Evolutionary conservation across 169 alveolate species (phyloP).

Genomic region (Eimeria sp.): DNA sequence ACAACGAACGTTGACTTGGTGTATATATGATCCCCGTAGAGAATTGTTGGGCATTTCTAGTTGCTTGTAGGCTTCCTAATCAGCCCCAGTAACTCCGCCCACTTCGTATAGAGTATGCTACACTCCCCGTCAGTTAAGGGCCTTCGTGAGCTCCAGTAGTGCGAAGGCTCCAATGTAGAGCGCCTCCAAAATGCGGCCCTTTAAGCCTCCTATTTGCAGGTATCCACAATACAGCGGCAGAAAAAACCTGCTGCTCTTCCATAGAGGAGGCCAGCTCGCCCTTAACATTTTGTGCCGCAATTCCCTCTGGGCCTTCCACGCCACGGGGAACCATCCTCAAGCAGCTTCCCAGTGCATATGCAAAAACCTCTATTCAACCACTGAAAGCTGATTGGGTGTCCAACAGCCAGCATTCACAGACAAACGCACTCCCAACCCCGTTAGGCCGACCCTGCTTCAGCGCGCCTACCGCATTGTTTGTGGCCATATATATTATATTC

Average conservation of each 20-base stretch:
- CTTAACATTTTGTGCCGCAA: neutral
- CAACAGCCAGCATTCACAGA: neutral
- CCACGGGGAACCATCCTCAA: neutral
- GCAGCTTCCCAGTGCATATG: neutral
- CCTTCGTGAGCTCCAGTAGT: neutral
- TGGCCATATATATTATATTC: neutral
- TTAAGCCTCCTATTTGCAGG: neutral
- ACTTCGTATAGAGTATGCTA: neutral
- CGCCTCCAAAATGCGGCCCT: neutral
- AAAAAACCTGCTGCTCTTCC: neutral
- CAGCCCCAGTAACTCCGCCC: neutral
- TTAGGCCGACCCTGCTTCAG: neutral
- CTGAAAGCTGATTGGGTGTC: neutral
- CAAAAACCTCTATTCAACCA: neutral
- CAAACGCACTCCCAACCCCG: neutral
- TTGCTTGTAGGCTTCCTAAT: neutral
- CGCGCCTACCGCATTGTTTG: neutral
- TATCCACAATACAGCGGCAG: neutral
- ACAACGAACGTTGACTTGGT: no score
- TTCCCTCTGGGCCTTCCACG: neutral
- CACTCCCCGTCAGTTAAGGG: neutral
- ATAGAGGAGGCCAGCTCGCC: neutral
- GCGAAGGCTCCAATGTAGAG: neutral
- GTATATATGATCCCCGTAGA: neutral
- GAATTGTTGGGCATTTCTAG: neutral